Evolutionary conservation across 805 yeast species (phyloP).

Genomic region (Saccharomycopsis malanga): DNA sequence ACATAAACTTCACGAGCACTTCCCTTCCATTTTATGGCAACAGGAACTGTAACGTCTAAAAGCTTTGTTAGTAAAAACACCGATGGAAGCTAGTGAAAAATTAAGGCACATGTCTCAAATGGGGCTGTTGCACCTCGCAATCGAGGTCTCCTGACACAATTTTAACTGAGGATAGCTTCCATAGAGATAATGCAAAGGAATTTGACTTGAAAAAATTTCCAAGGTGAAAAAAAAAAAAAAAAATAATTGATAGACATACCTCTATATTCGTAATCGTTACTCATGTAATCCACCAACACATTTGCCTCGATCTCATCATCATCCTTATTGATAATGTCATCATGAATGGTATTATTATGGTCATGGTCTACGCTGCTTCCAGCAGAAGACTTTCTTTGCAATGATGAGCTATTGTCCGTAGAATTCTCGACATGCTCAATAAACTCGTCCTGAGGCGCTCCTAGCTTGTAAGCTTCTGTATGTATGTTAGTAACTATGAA

Average conservation of each 20-base stretch:
- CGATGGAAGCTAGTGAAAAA: too few species aligned
- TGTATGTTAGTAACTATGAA: background rate
- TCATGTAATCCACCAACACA: constrained; percentile 20
- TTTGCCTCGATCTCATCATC: constrained; percentile 22
- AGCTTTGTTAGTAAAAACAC: background rate
- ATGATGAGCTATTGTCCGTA: background rate
- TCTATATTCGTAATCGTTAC: constrained; percentile 11
- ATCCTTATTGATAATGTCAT: constrained; percentile 21
- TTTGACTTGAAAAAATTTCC: too few species aligned
- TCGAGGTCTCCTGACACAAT: too few species aligned
- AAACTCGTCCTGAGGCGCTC: constrained; percentile 10
- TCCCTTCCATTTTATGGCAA: constrained; percentile 85
- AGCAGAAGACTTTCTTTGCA: background rate
- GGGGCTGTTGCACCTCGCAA: too few species aligned
- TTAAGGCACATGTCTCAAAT: too few species aligned
- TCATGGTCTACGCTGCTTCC: constrained; percentile 1
- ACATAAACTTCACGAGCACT: constrained; percentile 93
- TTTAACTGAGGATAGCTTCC: too few species aligned
- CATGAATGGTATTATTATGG: constrained; percentile 21
- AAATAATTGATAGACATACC: background rate
- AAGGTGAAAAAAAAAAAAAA: too few species aligned
- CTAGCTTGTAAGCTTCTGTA: background rate
- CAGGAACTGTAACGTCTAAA: constrained; percentile 30
- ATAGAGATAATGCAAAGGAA: too few species aligned
- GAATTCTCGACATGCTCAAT: constrained; percentile 6